phyloP scores from a whole-genome alignment of 208 protist species.

The Blastocrithidia nonstop region DNA sequence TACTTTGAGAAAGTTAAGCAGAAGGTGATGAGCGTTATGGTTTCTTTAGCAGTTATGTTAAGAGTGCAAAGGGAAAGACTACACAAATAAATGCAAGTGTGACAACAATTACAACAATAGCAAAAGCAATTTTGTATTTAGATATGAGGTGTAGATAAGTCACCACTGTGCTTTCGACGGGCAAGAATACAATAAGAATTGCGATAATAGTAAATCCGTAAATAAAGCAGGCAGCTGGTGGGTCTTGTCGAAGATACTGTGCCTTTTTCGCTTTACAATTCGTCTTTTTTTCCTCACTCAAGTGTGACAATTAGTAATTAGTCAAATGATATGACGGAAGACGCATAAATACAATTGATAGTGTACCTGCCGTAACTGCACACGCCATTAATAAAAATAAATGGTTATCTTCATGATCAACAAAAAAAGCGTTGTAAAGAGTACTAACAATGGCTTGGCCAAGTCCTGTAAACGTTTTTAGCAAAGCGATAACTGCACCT shows the following conservation, averaged over 20 bases:
- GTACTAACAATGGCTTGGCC: conserved; percentile 34
- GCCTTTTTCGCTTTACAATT: conserved; percentile 6
- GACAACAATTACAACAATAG: conserved; percentile 17
- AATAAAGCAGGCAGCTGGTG: conserved; percentile 33
- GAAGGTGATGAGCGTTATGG: too few species aligned
- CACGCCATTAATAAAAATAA: conserved; percentile 41
- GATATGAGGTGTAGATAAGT: conserved; percentile 12
- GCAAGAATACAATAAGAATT: conserved; percentile 43
- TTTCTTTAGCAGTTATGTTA: too few species aligned
- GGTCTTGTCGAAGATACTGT: conserved; percentile 32
- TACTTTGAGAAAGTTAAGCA: too few species aligned
- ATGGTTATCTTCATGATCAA: conserved; percentile 7
- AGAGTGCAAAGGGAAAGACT: too few species aligned
- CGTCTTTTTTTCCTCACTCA: conserved; percentile 12
- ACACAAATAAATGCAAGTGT: too few species aligned
- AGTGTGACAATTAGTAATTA: conserved; percentile 12
- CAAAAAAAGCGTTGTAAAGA: conserved; percentile 40
- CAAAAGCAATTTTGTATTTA: conserved; percentile 10
- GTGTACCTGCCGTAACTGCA: conserved; percentile 7
- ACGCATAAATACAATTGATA: conserved; percentile 17
- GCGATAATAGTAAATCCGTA: conserved; percentile 21
- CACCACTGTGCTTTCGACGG: conserved; percentile 17
- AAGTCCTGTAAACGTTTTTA: conserved; percentile 57
- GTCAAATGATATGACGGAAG: conserved; percentile 48
- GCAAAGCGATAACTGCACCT: conserved; percentile 32